These are phyloP conservation scores for Dillenia suffruticosa DNA, from an alignment of 164 flowering plant genomes.

Conservation along the genomic window DNA sequence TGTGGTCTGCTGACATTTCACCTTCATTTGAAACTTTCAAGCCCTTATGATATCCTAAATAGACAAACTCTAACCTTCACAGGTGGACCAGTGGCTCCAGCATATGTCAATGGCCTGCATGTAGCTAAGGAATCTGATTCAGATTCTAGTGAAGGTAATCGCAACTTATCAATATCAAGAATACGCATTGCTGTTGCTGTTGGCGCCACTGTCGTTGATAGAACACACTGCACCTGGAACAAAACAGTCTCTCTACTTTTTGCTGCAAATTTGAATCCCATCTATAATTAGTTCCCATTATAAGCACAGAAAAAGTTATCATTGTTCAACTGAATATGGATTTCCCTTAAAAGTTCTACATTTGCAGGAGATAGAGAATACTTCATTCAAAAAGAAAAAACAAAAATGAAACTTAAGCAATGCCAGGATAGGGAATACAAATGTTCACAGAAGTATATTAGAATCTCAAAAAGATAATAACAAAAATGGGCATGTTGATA, in stretches of 20 bases:
- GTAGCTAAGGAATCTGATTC: conserved; percentile 35
- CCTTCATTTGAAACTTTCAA: not conserved
- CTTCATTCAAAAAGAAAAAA: not conserved
- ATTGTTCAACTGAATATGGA: too few relatives aligned
- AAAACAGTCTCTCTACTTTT: conserved; percentile 36
- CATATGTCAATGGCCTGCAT: conserved; percentile 49
- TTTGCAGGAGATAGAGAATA: not conserved
- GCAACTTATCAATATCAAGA: conserved; percentile 58
- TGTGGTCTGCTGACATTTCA: too few relatives aligned
- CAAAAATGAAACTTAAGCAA: not conserved
- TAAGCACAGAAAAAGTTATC: not conserved
- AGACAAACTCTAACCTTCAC: conserved; percentile 40
- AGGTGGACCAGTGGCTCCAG: conserved; percentile 41
- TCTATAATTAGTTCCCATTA: not conserved
- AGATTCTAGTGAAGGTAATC: conserved; percentile 49
- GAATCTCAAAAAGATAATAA: too few relatives aligned
- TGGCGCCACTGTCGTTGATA: conserved; percentile 43
- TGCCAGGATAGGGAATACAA: not conserved
- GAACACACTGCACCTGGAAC: conserved; percentile 49
- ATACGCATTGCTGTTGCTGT: conserved; percentile 33
- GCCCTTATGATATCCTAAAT: not conserved
- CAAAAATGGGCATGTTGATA: too few relatives aligned
- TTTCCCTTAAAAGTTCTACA: too few relatives aligned
- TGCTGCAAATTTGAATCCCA: conserved; percentile 31
- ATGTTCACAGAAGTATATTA: not conserved